Conservation (phyloP, 768 basidiomycete genomes). For the Dacryopinax spathularia region DNA sequence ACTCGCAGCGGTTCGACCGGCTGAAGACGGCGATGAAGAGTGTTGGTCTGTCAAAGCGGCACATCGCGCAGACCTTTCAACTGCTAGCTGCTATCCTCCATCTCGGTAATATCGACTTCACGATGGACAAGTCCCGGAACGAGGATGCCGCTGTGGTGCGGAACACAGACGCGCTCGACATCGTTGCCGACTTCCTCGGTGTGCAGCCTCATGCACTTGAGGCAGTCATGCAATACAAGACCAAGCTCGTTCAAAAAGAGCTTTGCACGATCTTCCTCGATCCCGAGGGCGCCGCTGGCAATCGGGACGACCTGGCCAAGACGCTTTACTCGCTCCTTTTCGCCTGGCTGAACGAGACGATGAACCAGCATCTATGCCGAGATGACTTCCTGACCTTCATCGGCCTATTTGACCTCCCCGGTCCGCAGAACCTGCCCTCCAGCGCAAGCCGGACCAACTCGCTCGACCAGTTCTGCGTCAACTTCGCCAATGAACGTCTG, state of each 20-base stretch:
- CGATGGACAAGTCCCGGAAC: conserved; percentile 63
- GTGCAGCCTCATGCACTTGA: conserved; percentile 61
- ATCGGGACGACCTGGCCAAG: conserved; percentile 87
- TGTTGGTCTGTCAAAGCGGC: conserved; percentile 83
- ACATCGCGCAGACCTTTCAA: conserved; percentile 91
- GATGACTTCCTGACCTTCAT: conserved; percentile 89
- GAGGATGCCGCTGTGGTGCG: conserved; percentile 87
- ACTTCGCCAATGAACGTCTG: conserved; percentile 87
- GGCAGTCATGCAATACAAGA: conserved; percentile 73
- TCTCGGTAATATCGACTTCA: conserved; percentile 90
- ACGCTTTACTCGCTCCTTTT: conserved; percentile 89
- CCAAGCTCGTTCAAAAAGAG: conserved; percentile 86
- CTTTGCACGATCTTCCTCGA: conserved; percentile 95
- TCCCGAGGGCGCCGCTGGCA: conserved; percentile 81
- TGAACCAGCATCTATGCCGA: conserved; percentile 87
- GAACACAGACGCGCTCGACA: conserved; percentile 64
- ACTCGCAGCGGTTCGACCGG: conserved; percentile 80
- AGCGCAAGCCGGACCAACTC: conserved; percentile 69
- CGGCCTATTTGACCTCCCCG: conserved; percentile 86
- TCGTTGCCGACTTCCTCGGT: conserved; percentile 85
- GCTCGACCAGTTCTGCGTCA: conserved; percentile 90
- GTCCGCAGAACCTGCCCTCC: conserved; percentile 63
- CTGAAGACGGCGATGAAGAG: conserved; percentile 88
- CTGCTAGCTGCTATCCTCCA: conserved; percentile 91
- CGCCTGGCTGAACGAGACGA: conserved; percentile 89